Evolutionary conservation across 139 green algal species (phyloP), one percentile per base, ranked within the genome.

Genomic region (Tetradesmus obliquus): DNA sequence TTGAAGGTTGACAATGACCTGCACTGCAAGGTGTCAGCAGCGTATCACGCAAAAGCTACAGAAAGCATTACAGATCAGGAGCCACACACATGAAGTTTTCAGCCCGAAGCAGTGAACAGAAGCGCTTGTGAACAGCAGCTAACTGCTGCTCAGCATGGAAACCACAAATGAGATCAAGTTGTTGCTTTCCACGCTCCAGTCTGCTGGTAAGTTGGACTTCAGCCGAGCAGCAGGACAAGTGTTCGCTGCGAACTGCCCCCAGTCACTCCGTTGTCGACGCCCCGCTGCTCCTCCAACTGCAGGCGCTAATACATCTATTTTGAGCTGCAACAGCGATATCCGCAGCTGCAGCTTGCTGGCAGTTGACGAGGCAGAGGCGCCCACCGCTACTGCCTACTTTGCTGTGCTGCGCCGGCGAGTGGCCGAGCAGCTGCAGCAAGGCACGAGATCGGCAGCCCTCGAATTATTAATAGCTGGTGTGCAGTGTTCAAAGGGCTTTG

Each of bases 401-500:
- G 32, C 19, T 32, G 60, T 55, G 55, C 88, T 92, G 55, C 88
- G 88, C 88, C 54, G 53, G 24, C 88, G 80, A 3, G 88, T 92
- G 58, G 66, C 57, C 58, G 24, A 76, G 19, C 13, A 22, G 15
- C 81, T 92, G 80, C 54, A 76, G 60, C 76, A 88, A 5, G 58
- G 80, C 89, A 62, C 12, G 13, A 54, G 76, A 1, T 51, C 81
- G 62, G 87, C 53, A 66, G 81, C 82, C 20, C 58, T 94, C n/a
- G 55, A 51, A 7, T 79, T 93, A 1, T 53, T 95, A 82, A 12
- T 76, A 62, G 88, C 91, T 5, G 95, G 93, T 5, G 91, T 95
- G 6, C 71, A 89, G 2, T 94, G 91, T 32, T 91, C 98, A 8
- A 58, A 93, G 22, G 51, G 95, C 6, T 98, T 98, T 88, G 19